Evolutionary conservation across 768 basidiomycete species (phyloP).

Genomic region (Lentinula sp.): DNA sequence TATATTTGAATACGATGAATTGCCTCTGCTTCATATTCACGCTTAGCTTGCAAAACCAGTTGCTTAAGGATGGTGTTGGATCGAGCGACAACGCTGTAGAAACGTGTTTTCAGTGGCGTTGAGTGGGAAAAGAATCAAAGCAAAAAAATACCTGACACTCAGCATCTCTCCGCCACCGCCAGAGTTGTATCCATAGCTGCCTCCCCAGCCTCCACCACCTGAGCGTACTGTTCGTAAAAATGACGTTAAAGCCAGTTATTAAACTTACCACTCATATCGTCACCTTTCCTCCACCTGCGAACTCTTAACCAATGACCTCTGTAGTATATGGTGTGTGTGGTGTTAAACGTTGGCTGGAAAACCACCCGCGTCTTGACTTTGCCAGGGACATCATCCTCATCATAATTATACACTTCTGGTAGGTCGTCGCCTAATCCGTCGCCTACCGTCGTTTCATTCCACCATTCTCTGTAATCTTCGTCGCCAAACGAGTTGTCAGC

Average conservation of each 20-base stretch:
- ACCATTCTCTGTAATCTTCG: slow-evolving; percentile 38
- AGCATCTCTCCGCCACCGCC: slow-evolving; percentile 66
- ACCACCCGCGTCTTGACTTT: slow-evolving; percentile 74
- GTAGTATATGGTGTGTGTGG: slow-evolving; percentile 87
- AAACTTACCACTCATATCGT: slow-evolving; percentile 16
- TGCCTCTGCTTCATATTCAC: slow-evolving; percentile 82
- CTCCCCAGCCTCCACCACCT: background rate
- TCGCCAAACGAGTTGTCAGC: slow-evolving; percentile 52
- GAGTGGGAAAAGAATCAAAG: background rate
- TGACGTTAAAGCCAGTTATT: background rate
- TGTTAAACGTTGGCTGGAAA: slow-evolving; percentile 85
- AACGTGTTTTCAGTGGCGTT: background rate
- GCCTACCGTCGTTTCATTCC: background rate
- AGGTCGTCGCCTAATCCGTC: background rate
- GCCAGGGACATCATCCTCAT: slow-evolving; percentile 46
- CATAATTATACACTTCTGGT: slow-evolving; percentile 24
- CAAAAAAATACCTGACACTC: slow-evolving; percentile 55
- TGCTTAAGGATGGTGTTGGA: slow-evolving; percentile 82
- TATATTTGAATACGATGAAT: slow-evolving; percentile 86
- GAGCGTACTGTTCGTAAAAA: background rate
- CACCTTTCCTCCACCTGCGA: slow-evolving; percentile 60
- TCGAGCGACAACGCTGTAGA: slow-evolving; percentile 69
- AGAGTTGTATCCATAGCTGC: background rate
- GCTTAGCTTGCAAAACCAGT: slow-evolving; percentile 86
- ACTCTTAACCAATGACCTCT: slow-evolving; percentile 81